Evolutionary conservation across 306 rosid genomes (phyloP).

Genomic region (Trifolium subterraneum): DNA sequence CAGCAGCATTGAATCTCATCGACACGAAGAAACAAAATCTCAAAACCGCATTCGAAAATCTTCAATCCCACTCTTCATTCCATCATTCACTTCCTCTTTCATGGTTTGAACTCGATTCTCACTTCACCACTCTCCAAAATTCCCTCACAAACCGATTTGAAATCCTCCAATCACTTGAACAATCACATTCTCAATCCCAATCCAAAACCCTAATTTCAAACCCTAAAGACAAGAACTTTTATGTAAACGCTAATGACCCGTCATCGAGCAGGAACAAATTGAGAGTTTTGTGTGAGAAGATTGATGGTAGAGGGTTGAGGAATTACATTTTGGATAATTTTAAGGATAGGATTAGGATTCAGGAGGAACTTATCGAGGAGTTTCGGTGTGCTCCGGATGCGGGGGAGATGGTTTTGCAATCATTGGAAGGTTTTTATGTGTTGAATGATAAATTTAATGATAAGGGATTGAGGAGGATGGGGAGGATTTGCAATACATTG

Average conservation of each 20-base stretch:
- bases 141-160: constrained; percentile 58
- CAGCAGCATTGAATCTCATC: constrained; percentile 58
- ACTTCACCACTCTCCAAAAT: constrained; percentile 58
- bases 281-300: constrained; percentile 56
- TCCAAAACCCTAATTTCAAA: constrained; percentile 23
- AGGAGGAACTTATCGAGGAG: constrained; percentile 62
- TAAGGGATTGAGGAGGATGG: constrained; percentile 41
- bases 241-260: constrained; percentile 2
- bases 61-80: constrained; percentile 40
- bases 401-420: constrained; percentile 58
- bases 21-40: constrained; percentile 65
- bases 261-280: constrained; percentile 32
- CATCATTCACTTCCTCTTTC: constrained; percentile 55
- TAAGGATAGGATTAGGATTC: constrained; percentile 43
- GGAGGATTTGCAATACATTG: constrained; percentile 60
- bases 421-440: constrained; percentile 63
- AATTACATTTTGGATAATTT: constrained; percentile 46
- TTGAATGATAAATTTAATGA: constrained; percentile 26
- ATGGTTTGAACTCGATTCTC: constrained; percentile 71
- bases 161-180: constrained; percentile 59
- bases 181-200: constrained; percentile 28
- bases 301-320: constrained; percentile 73
- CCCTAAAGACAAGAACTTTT: neutral
- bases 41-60: constrained; percentile 72
- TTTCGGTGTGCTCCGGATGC: constrained; percentile 56